Conservation (phyloP, 2,329 filamentous ascomycete genomes). For the Grosmannia serpens region DNA sequence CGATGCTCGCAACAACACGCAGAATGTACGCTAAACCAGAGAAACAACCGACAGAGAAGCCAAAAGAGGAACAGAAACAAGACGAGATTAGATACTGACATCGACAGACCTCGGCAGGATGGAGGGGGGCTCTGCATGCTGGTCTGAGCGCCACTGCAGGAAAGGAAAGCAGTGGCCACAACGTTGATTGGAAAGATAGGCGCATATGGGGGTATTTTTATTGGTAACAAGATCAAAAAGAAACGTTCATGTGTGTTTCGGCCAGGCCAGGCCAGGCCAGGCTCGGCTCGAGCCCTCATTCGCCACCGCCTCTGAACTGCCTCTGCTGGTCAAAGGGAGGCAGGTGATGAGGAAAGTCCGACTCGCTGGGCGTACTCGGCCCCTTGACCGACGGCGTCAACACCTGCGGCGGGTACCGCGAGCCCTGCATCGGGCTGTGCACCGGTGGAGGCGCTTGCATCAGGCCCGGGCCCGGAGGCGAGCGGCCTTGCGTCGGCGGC, state of each 20-base stretch:
- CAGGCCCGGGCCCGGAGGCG: not conserved
- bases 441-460: constrained; percentile 1
- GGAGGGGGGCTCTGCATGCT: not conserved
- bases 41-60: too few relatives aligned
- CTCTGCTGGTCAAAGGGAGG: constrained; percentile 4
- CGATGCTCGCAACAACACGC: too few relatives aligned
- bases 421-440: not conserved
- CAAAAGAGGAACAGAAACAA: too few relatives aligned
- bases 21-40: too few relatives aligned
- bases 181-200: not conserved
- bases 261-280: not conserved
- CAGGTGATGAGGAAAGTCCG: constrained; percentile 5
- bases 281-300: too few relatives aligned
- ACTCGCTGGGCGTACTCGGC: constrained; percentile 8
- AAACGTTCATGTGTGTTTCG: not conserved
- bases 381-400: constrained; percentile 4
- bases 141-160: not conserved
- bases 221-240: constrained; percentile 3
- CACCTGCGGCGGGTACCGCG: not conserved
- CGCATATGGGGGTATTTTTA: constrained; percentile 1
- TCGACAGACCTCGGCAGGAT: too few relatives aligned
- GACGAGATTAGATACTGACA: too few relatives aligned
- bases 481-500: not conserved
- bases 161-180: not conserved
- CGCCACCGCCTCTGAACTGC: not conserved